phyloP scores from a whole-genome alignment of 2,329 filamentous ascomycete species.

The Cytospora piceae region DNA sequence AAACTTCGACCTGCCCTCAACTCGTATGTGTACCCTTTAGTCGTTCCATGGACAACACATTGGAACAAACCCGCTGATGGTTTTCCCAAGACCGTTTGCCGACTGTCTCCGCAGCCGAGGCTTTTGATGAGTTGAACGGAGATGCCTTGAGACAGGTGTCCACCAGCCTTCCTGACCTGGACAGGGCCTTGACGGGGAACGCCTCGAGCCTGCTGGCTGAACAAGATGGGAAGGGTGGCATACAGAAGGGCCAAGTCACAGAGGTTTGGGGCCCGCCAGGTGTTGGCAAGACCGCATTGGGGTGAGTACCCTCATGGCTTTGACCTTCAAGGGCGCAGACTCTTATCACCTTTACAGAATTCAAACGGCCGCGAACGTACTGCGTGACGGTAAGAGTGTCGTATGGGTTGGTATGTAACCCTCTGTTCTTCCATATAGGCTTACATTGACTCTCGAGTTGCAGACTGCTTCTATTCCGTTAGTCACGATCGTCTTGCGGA shows the following conservation, averaged over 20 bases:
- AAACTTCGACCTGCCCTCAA: slow-evolving; percentile 60
- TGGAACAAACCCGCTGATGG: slow-evolving; percentile 13
- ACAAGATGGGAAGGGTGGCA: slow-evolving; percentile 52
- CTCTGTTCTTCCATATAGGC: slow-evolving; percentile 14
- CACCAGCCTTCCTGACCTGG: slow-evolving; percentile 59
- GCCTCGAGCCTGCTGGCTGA: slow-evolving; percentile 25
- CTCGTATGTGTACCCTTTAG: slow-evolving; percentile 48
- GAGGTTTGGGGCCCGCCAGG: slow-evolving; percentile 90
- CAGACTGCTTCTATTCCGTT: slow-evolving; percentile 55
- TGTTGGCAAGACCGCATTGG: slow-evolving; percentile 81
- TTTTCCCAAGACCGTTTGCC: slow-evolving; percentile 68
- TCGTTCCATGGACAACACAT: slow-evolving; percentile 9
- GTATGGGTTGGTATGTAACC: slow-evolving; percentile 79
- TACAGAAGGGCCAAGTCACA: slow-evolving; percentile 76
- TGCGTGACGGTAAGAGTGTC: slow-evolving; percentile 65
- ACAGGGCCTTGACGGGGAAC: slow-evolving; percentile 49
- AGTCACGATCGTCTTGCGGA: slow-evolving; percentile 43
- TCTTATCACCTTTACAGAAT: slow-evolving; percentile 54
- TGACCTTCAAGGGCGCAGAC: slow-evolving; percentile 14
- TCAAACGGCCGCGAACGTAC: slow-evolving; percentile 67
- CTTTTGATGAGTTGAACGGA: slow-evolving; percentile 62
- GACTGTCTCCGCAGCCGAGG: slow-evolving; percentile 76
- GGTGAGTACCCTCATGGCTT: slow-evolving; percentile 55
- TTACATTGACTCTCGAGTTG: slow-evolving; percentile 20
- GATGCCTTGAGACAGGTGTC: slow-evolving; percentile 55